Evolutionary conservation across 78 protist species (phyloP).

Genomic region (Speleostelium caveatum): DNA sequence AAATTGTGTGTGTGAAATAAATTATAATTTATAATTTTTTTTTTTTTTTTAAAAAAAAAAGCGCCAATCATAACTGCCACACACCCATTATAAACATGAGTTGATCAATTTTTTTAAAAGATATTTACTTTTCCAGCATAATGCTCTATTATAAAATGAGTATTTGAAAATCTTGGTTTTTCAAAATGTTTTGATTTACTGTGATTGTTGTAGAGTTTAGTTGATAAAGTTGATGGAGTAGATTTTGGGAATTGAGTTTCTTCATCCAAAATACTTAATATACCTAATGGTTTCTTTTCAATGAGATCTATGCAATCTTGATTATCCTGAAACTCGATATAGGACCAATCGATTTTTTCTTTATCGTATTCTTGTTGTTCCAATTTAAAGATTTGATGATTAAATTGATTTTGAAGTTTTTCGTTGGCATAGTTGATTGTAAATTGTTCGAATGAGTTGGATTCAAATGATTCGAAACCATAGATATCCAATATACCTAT

Average conservation of each 20-base stretch:
- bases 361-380: constrained; percentile 88
- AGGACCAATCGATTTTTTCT: constrained; percentile 90
- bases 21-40: background rate
- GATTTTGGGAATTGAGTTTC: constrained; percentile 91
- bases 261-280: constrained; percentile 92
- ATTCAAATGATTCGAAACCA: constrained; percentile 88
- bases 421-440: constrained; percentile 95
- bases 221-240: constrained; percentile 60
- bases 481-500: constrained; percentile 98
- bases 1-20: background rate
- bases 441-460: constrained; percentile 92
- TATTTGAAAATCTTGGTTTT: constrained; percentile 60
- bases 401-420: constrained; percentile 92
- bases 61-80: background rate
- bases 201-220: constrained; percentile 46
- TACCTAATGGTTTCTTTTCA: constrained; percentile 86
- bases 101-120: background rate
- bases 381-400: constrained; percentile 85
- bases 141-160: constrained; percentile 87
- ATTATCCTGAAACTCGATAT: constrained; percentile 89
- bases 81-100: background rate
- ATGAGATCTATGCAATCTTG: constrained; percentile 89
- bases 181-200: constrained; percentile 51
- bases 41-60: background rate
- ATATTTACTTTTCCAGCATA: constrained; percentile 93